A percentile compares a stretch with the other conserved stretches of the same genome.
Conservation (phyloP, 768 basidiomycete genomes). For the Chalciporus chontae region DNA sequence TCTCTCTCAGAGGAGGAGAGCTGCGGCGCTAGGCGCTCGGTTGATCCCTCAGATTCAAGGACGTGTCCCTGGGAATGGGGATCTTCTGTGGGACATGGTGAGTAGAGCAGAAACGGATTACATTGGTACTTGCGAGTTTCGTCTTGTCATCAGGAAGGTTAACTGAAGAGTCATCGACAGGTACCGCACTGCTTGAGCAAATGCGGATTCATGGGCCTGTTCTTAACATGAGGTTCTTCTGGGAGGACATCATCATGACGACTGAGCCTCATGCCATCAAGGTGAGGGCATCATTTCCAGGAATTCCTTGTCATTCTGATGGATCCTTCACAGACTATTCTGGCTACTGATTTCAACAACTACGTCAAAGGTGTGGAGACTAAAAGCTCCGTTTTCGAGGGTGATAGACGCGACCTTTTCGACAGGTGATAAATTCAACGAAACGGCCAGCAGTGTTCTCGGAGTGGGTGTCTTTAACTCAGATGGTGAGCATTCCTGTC, state of each 20-base stretch:
- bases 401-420: not conserved
- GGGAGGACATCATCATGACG: constrained; percentile 49
- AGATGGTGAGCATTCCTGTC: constrained; percentile 34
- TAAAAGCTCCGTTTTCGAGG: not conserved
- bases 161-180: constrained; percentile 14
- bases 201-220: constrained; percentile 23
- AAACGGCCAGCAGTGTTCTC: constrained; percentile 32
- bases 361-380: constrained; percentile 39
- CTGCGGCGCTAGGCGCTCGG: constrained; percentile 25
- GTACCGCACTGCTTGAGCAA: constrained; percentile 21
- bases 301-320: not conserved
- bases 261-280: constrained; percentile 47
- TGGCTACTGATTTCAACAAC: constrained; percentile 42
- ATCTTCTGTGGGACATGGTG: constrained; percentile 26
- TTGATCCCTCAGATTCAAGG: constrained; percentile 32
- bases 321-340: constrained; percentile 28
- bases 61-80: constrained; percentile 32
- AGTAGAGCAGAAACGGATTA: constrained; percentile 28
- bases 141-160: not conserved
- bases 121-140: constrained; percentile 25
- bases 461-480: constrained; percentile 58
- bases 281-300: constrained; percentile 10
- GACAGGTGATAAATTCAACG: constrained; percentile 33
- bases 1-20: constrained; percentile 14
- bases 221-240: constrained; percentile 45